Evolutionary conservation across 257 asterid species (phyloP).

Genomic region (Solanum ossicruentum): DNA sequence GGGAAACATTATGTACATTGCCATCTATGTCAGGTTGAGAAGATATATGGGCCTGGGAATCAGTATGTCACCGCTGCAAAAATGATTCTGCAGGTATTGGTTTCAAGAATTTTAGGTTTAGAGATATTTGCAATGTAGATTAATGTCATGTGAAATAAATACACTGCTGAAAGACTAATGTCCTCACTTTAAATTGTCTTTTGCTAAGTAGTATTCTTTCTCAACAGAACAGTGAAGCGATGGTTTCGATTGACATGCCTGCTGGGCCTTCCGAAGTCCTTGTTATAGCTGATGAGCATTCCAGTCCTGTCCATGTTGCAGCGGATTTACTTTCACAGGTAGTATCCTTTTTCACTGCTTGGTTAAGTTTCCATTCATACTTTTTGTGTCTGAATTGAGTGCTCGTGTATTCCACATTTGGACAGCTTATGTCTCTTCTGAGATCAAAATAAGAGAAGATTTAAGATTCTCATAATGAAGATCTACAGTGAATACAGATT

Average conservation of each 20-base stretch:
- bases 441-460: not conserved
- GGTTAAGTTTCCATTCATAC: not conserved
- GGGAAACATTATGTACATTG: constrained; percentile 1
- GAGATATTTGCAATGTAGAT: not conserved
- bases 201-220: constrained; percentile 1
- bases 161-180: constrained; percentile 1
- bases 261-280: constrained; percentile 99
- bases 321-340: constrained; percentile 99
- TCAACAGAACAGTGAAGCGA: constrained; percentile 89
- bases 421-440: not conserved
- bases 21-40: constrained; percentile 56
- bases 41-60: constrained; percentile 96
- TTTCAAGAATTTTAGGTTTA: not conserved
- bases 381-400: not conserved
- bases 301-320: constrained; percentile 85
- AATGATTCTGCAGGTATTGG: constrained; percentile 85
- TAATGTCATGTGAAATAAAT: not conserved
- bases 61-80: constrained; percentile 98
- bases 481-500: not conserved
- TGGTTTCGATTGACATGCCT: constrained; percentile 98
- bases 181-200: not conserved
- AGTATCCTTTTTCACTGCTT: not conserved
- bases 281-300: constrained; percentile 78
- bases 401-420: not conserved
- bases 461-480: not conserved